These are phyloP conservation scores for Aspergillus texensis DNA, from an alignment of 2,329 filamentous ascomycete genomes.

Conservation along the genomic window DNA sequence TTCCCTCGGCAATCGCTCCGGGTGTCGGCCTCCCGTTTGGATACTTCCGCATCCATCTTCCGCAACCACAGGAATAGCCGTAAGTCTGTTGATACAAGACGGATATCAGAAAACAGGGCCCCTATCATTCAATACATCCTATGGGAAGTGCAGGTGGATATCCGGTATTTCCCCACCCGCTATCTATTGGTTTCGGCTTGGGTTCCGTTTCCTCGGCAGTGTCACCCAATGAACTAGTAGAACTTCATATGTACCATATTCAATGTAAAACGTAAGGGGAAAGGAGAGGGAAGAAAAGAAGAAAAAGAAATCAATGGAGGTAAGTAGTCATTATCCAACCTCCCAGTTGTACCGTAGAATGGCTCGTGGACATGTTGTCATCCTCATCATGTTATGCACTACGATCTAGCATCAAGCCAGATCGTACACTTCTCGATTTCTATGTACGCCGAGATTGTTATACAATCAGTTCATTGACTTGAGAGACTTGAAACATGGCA, in stretches of 20 bases:
- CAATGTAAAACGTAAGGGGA: neutral
- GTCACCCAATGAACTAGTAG: neutral
- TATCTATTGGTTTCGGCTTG: neutral
- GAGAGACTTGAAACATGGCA: neutral
- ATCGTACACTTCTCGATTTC: neutral
- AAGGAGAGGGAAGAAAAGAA: neutral
- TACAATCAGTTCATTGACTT: neutral
- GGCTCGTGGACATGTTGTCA: neutral
- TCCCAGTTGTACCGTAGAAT: neutral
- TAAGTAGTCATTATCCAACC: neutral
- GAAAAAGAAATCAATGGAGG: neutral
- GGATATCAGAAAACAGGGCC: neutral
- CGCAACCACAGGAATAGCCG: neutral
- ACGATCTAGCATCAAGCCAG: neutral
- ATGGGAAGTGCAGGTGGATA: neutral
- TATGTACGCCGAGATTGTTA: neutral
- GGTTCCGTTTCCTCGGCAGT: neutral
- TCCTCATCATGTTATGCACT: neutral
- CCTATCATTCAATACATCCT: neutral
- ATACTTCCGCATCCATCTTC: neutral
- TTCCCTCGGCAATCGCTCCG: conserved; percentile 32
- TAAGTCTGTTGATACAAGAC: neutral
- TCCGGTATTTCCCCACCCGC: neutral
- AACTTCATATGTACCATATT: neutral
- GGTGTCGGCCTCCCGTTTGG: conserved; percentile 4